These are phyloP conservation scores for Evansstolkia leycettana DNA, from an alignment of 495 filamentous ascomycete genomes.

Conservation along the genomic window DNA sequence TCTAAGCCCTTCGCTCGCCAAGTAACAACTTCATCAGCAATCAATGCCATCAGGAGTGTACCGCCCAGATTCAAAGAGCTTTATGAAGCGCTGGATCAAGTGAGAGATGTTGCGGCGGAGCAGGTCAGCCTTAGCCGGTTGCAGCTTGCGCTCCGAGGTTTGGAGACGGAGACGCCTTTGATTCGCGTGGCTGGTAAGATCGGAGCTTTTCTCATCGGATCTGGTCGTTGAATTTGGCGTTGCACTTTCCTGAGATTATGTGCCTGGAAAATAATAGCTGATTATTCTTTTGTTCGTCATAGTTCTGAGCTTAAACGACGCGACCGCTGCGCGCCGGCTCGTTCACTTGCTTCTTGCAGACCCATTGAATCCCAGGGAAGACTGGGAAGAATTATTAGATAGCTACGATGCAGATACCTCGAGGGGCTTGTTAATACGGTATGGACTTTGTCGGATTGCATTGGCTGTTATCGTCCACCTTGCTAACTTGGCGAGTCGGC, in stretches of 20 bases:
- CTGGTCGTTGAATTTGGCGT: neutral
- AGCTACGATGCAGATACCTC: constrained; percentile 28
- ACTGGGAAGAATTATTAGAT: constrained; percentile 62
- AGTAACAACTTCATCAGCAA: constrained; percentile 12
- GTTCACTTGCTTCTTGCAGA: constrained; percentile 65
- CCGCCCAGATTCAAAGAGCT: constrained; percentile 37
- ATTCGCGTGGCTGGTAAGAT: constrained; percentile 58
- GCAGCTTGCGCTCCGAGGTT: constrained; percentile 65
- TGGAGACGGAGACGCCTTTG: constrained; percentile 52
- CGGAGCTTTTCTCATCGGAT: neutral
- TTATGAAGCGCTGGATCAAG: constrained; percentile 44
- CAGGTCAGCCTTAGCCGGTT: constrained; percentile 66
- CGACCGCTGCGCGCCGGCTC: constrained; percentile 42
- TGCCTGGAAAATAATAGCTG: neutral
- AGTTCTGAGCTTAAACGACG: constrained; percentile 43
- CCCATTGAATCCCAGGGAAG: constrained; percentile 48
- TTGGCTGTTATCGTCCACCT: neutral
- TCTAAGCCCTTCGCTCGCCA: neutral
- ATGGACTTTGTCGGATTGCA: constrained; percentile 4
- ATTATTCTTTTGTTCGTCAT: constrained; percentile 1
- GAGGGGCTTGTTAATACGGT: constrained; percentile 47
- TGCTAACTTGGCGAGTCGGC: neutral
- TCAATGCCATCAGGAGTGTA: constrained; percentile 18
- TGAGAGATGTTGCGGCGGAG: constrained; percentile 49
- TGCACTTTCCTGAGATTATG: no score